Evolutionary conservation across 108 stramenopile genomes (phyloP), one percentile per base, ranked within the genome.

Genomic region (Conticribra weissflogii): DNA sequence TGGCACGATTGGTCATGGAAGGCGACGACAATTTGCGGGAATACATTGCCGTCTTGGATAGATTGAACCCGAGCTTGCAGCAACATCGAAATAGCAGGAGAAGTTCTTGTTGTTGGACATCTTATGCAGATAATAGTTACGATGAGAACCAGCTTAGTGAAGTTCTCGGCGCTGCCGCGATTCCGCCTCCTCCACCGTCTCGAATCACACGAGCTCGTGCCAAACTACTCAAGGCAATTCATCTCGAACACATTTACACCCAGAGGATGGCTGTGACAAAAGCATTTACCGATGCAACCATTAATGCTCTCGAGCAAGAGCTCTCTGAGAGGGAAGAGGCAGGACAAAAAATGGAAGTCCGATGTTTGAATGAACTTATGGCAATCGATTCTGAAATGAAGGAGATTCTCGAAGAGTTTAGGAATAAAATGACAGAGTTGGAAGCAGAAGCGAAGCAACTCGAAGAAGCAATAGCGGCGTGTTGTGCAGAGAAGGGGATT

Each of bases 301-400:
- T 80, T 22, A 80, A 80, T 52, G 79, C 79, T 19, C 66, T 80
- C 22, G 79, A 80, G 44, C 72, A 80, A 33, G 79, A 80, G 45
- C 47, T 80, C 3, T 28, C 59, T 19, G 79, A 80, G 3, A 67
- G 79, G 45, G 79, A 80, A 60, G 29, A 44, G 25, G 58, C 71
- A 1, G 62, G 67, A 8, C 71, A 80, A 59, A 36, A 80, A 53
- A 72, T 80, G 79, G 79, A 80, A 59, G 72, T 73, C 0, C 57
- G 79, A 22, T 80, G 71, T 47, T 59, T 80, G 60, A 80, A 80
- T 69, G 79, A 80, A 33, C 72, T 80, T 9, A 50, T 80, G 58
- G 31, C 29, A n/a, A 73, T 73, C 32, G 79, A 80, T 46, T 62
- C 62, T 34, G 61, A 64, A 45, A 64, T 72, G 16, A 80, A 73